phyloP scores from a whole-genome alignment of 2,329 filamentous ascomycete genomes.

The Whalleya microplaca region DNA sequence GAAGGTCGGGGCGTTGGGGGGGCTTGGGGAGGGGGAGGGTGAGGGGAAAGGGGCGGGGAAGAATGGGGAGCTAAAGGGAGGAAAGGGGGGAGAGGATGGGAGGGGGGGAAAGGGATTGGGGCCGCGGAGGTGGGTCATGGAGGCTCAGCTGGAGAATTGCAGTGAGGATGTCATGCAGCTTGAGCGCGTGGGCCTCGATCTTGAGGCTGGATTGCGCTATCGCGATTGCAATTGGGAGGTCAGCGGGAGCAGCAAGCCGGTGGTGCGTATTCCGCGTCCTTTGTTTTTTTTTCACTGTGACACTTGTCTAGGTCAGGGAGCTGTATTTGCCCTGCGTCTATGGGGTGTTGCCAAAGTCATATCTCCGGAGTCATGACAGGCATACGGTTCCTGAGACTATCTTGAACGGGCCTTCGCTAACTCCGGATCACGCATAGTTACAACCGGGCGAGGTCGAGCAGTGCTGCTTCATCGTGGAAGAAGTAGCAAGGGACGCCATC shows the following conservation, averaged over 20 bases:
- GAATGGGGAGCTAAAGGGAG: no score
- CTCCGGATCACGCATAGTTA: no score
- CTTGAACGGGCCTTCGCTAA: no score
- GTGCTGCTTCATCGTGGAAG: conserved; percentile 65
- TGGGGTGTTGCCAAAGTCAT: no score
- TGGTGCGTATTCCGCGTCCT: no score
- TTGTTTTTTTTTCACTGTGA: no score
- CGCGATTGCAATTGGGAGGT: conserved; percentile 62
- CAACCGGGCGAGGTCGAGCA: conserved; percentile 68
- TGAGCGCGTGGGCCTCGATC: conserved; percentile 64
- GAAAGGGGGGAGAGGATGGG: no score
- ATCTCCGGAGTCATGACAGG: no score
- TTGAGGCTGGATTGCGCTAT: conserved; percentile 54
- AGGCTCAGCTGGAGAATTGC: conserved; percentile 95
- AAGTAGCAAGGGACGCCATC: conserved; percentile 39
- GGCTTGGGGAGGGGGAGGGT: not conserved
- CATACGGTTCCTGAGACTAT: no score
- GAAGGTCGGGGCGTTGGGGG: conserved; percentile 71
- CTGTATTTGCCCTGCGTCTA: no score
- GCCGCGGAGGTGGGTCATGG: conserved; percentile 69
- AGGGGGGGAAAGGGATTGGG: not conserved
- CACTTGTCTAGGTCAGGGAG: no score
- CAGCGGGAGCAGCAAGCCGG: conserved; percentile 49
- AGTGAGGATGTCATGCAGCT: conserved; percentile 82
- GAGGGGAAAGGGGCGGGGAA: not conserved